Percentiles rank a stretch among this genome's conserved stretches.
These are phyloP conservation scores for Penicillium italicum DNA, from an alignment of 2,329 filamentous ascomycete genomes.

Conservation along the genomic window DNA sequence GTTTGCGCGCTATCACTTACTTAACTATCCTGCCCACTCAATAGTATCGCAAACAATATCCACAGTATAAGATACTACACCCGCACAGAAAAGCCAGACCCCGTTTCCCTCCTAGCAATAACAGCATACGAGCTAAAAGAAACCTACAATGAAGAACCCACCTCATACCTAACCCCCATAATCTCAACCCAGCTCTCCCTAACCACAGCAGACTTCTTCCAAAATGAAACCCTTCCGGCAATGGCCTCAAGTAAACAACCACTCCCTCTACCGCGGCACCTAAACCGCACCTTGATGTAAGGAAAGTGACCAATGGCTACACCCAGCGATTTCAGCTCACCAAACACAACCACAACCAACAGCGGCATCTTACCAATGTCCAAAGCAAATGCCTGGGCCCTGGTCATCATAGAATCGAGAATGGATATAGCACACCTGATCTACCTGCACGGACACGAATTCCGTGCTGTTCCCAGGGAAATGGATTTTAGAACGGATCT, in stretches of 20 bases:
- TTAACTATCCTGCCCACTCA: neutral
- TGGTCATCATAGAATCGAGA: slow-evolving; percentile 4
- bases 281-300: neutral
- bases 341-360: neutral
- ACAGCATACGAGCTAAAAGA: neutral
- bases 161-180: too few relatives aligned
- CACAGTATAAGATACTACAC: neutral
- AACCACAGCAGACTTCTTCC: neutral
- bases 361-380: neutral
- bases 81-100: neutral
- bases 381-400: neutral
- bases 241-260: neutral
- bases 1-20: neutral
- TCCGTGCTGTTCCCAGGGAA: too few relatives aligned
- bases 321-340: too few relatives aligned
- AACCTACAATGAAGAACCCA: neutral
- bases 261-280: neutral
- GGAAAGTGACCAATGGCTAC: too few relatives aligned
- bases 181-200: neutral
- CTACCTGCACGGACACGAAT: too few relatives aligned
- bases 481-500: neutral
- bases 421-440: slow-evolving; percentile 7
- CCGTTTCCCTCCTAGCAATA: neutral
- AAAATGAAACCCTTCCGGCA: neutral
- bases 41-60: neutral